phyloP scores from a whole-genome alignment of 345 rosid genomes.

The Arabis alpina region DNA sequence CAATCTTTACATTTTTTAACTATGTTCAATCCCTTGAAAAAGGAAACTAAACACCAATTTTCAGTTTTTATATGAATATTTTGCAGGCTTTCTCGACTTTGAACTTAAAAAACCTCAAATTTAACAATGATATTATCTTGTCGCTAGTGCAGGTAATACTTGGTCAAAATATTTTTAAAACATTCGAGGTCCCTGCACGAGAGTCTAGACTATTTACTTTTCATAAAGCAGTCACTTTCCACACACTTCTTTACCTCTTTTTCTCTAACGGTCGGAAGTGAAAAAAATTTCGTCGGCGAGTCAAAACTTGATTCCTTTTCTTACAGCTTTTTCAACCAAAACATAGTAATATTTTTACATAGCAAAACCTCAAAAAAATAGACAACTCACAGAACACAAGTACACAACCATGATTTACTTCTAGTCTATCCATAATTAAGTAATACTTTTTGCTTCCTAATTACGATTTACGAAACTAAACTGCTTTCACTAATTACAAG shows the following conservation, averaged over 20 bases:
- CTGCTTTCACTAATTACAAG: not conserved
- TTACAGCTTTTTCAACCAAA: not conserved
- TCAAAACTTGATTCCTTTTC: not conserved
- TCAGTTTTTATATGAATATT: not conserved
- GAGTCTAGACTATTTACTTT: not conserved
- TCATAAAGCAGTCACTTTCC: conserved; percentile 35
- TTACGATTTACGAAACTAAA: conserved; percentile 5
- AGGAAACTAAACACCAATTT: not conserved
- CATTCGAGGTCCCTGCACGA: conserved; percentile 24
- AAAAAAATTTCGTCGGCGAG: not conserved
- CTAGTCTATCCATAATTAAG: not conserved
- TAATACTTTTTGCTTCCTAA: not conserved
- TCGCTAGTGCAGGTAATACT: conserved; percentile 20
- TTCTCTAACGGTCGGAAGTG: conserved; percentile 31
- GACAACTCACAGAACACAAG: conserved; percentile 8
- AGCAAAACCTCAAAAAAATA: not conserved
- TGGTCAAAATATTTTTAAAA: not conserved
- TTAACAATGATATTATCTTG: conserved; percentile 18
- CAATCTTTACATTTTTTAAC: conserved; percentile 18
- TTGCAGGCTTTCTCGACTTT: not conserved
- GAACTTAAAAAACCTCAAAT: not conserved
- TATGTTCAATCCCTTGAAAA: not conserved
- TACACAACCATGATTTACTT: conserved; percentile 9
- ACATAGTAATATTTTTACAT: not conserved
- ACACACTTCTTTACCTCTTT: conserved; percentile 1